Percentiles rank a stretch among this genome's conserved stretches.
phyloP scores from a whole-genome alignment of 1,284 basidiomycete species.

The Fomitiporia mediterranea region DNA sequence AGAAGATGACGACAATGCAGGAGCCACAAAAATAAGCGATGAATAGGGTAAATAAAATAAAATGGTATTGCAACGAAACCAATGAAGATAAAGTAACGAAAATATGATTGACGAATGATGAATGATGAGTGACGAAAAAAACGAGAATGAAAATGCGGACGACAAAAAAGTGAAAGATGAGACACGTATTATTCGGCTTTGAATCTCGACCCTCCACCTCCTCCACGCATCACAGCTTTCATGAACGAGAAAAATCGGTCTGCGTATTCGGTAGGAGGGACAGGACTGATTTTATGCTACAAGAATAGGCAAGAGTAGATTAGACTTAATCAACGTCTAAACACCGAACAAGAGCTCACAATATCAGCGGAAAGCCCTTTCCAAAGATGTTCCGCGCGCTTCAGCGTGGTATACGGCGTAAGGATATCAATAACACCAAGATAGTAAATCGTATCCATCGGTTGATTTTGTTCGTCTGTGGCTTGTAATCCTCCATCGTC shows the following conservation, averaged over 20 bases:
- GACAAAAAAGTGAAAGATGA: neutral
- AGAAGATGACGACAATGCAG: conserved; percentile 9
- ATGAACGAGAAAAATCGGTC: conserved; percentile 87
- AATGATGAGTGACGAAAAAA: neutral
- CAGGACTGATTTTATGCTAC: conserved; percentile 91
- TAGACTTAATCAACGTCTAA: conserved; percentile 4
- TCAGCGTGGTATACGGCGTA: conserved; percentile 79
- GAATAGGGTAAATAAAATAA: conserved; percentile 9
- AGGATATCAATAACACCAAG: conserved; percentile 92
- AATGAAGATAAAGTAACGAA: neutral
- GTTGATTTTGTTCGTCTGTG: conserved; percentile 79
- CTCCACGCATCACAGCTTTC: conserved; percentile 81
- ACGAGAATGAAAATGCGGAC: neutral
- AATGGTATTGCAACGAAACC: neutral
- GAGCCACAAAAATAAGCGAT: conserved; percentile 1
- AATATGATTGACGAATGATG: too few relatives aligned
- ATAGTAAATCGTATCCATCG: conserved; percentile 86
- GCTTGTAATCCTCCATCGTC: conserved; percentile 93
- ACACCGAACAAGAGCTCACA: conserved; percentile 45
- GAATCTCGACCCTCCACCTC: conserved; percentile 64
- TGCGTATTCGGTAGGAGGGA: conserved; percentile 80
- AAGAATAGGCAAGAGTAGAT: conserved; percentile 16
- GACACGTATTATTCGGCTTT: conserved; percentile 37
- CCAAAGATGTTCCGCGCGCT: conserved; percentile 89
- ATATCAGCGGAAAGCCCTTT: conserved; percentile 85